phyloP scores from a whole-genome alignment of 164 flowering plant genomes.

The Saururus chinensis region DNA sequence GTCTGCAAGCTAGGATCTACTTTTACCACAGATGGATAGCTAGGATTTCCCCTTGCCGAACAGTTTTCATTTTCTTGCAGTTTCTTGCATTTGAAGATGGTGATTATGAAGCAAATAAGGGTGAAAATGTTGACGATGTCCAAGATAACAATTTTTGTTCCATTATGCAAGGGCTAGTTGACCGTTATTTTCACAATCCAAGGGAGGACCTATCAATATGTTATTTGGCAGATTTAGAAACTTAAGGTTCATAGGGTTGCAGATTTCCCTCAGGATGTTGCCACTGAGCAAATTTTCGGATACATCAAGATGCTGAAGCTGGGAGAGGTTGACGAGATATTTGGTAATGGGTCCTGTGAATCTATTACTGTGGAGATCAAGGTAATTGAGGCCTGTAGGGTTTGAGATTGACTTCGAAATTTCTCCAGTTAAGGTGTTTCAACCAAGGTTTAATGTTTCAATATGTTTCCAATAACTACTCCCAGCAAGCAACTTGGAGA shows the following conservation, averaged over 20 bases:
- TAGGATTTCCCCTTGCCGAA: constrained; percentile 30
- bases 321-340: constrained; percentile 48
- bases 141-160: constrained; percentile 33
- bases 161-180: constrained; percentile 13
- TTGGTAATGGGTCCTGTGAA: constrained; percentile 46
- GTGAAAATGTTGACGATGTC: constrained; percentile 21
- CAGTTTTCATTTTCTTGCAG: not conserved
- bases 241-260: constrained; percentile 27
- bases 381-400: constrained; percentile 37
- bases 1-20: constrained; percentile 58
- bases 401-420: constrained; percentile 51
- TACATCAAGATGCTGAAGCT: constrained; percentile 48
- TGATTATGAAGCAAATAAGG: no score
- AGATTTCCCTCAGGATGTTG: constrained; percentile 41
- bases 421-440: constrained; percentile 36
- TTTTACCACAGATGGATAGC: constrained; percentile 43
- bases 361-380: constrained; percentile 56
- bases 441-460: constrained; percentile 45
- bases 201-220: constrained; percentile 39
- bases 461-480: constrained; percentile 46
- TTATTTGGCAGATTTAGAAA: constrained; percentile 40
- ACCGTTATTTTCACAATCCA: constrained; percentile 20
- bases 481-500: constrained; percentile 43
- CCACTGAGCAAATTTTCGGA: constrained; percentile 47
- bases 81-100: no score